A percentile compares a stretch with the other conserved stretches of the same genome.
Conservation (phyloP, 129 eudicot species). For the Chrysanthemum seticuspe region DNA sequence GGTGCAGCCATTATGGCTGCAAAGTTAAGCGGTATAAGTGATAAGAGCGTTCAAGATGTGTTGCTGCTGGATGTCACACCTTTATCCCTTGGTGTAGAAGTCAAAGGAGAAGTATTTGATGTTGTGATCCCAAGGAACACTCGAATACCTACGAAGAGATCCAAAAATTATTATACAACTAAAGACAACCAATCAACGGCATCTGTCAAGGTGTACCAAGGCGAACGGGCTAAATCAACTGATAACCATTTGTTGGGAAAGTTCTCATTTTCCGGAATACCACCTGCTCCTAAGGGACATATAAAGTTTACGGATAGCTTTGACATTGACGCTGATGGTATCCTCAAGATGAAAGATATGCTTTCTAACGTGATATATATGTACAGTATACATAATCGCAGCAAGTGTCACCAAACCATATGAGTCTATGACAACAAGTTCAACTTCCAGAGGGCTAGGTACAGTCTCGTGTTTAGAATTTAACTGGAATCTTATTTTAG, state of each 20-base stretch:
- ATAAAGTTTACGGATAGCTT: neutral
- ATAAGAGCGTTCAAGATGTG: neutral
- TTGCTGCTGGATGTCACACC: slow-evolving; percentile 19
- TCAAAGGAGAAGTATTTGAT: neutral
- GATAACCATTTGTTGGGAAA: slow-evolving; percentile 23
- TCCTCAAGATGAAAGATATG: slow-evolving; percentile 66
- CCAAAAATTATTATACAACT: neutral
- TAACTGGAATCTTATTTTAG: no score
- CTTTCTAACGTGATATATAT: slow-evolving; percentile 68
- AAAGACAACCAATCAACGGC: slow-evolving; percentile 1
- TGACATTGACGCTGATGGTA: slow-evolving; percentile 19
- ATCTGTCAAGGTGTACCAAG: slow-evolving; percentile 20
- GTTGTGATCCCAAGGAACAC: slow-evolving; percentile 27
- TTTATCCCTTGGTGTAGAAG: slow-evolving; percentile 21
- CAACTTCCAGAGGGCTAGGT: slow-evolving; percentile 88
- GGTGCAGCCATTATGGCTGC: slow-evolving; percentile 29
- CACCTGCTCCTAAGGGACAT: slow-evolving; percentile 23
- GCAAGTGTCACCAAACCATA: slow-evolving; percentile 71
- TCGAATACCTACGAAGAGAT: neutral
- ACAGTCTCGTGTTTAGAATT: no score
- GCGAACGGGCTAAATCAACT: slow-evolving; percentile 13
- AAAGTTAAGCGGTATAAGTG: slow-evolving; percentile 7
- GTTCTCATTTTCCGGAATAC: neutral
- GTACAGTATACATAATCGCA: slow-evolving; percentile 59
- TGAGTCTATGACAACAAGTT: slow-evolving; percentile 52